Evolutionary conservation across 768 basidiomycete genomes (phyloP).

Genomic region (Termitomyces sp.): DNA sequence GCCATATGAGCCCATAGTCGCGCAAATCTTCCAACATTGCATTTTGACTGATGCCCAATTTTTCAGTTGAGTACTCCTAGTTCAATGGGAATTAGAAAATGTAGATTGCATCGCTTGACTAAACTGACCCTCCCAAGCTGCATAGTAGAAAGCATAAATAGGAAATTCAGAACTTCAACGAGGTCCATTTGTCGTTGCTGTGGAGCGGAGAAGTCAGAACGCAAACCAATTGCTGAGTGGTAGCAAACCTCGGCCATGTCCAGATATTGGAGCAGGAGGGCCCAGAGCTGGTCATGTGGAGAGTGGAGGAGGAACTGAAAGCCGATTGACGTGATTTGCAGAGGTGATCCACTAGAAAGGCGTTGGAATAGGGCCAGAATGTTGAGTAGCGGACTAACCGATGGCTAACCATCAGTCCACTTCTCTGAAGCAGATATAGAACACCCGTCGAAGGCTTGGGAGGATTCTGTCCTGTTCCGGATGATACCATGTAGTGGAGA

Average conservation of each 20-base stretch:
- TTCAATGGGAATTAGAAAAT: not conserved
- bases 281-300: constrained; percentile 95
- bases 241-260: constrained; percentile 71
- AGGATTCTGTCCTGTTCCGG: constrained; percentile 72
- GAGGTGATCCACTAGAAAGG: constrained; percentile 43
- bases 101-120: not conserved
- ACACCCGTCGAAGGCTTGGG: constrained; percentile 81
- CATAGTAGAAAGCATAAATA: constrained; percentile 97
- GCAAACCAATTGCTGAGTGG: constrained; percentile 6
- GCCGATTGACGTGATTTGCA: constrained; percentile 88
- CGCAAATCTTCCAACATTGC: constrained; percentile 90
- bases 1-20: constrained; percentile 94
- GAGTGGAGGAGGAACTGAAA: constrained; percentile 97
- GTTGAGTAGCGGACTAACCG: constrained; percentile 40
- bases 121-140: constrained; percentile 79
- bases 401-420: constrained; percentile 78
- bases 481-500: constrained; percentile 97
- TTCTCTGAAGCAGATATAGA: constrained; percentile 75
- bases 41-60: constrained; percentile 72
- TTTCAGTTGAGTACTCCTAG: constrained; percentile 88
- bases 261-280: constrained; percentile 86
- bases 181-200: constrained; percentile 89
- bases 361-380: constrained; percentile 10
- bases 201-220: constrained; percentile 13
- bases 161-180: constrained; percentile 88